A percentile compares a stretch with the other conserved stretches of the same genome.
phyloP scores from a whole-genome alignment of 2,329 filamentous ascomycete genomes.

The Bimuria novae-zelandiae region DNA sequence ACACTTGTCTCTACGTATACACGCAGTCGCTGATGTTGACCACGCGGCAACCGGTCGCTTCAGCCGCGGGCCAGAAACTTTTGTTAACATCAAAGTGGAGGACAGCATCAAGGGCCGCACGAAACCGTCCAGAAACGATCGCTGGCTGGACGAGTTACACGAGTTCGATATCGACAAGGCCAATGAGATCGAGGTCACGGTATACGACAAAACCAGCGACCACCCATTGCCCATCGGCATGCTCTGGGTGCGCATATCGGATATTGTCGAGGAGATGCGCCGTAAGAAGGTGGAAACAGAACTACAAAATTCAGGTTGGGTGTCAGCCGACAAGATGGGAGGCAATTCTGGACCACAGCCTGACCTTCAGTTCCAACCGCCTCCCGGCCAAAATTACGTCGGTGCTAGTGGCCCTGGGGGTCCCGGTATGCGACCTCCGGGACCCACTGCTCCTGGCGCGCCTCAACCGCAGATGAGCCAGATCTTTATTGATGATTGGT shows the following conservation, averaged over 20 bases:
- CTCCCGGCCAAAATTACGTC: constrained; percentile 49
- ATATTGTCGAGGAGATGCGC: constrained; percentile 96
- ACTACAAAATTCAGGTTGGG: constrained; percentile 93
- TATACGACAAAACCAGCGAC: constrained; percentile 91
- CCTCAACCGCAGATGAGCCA: constrained; percentile 58
- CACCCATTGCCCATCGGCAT: constrained; percentile 91
- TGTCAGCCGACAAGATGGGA: constrained; percentile 94
- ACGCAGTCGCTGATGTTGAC: constrained; percentile 91
- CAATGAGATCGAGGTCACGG: constrained; percentile 96
- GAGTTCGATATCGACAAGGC: constrained; percentile 96
- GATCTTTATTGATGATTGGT: constrained; percentile 85
- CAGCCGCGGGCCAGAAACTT: constrained; percentile 89
- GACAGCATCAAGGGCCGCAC: constrained; percentile 90
- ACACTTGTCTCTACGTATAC: constrained; percentile 81
- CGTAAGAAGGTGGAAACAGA: constrained; percentile 97
- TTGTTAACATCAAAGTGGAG: constrained; percentile 95
- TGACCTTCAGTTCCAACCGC: constrained; percentile 60
- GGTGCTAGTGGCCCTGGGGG: constrained; percentile 45
- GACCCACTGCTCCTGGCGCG: constrained; percentile 39
- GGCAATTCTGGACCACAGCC: constrained; percentile 58
- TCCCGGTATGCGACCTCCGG: constrained; percentile 44
- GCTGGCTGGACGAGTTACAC: constrained; percentile 90
- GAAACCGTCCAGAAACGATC: constrained; percentile 80
- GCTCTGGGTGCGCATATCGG: constrained; percentile 94
- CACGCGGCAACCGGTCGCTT: constrained; percentile 84